Conservation (phyloP, 441 rosid species). For the Pelargonium cotyledonis region DNA sequence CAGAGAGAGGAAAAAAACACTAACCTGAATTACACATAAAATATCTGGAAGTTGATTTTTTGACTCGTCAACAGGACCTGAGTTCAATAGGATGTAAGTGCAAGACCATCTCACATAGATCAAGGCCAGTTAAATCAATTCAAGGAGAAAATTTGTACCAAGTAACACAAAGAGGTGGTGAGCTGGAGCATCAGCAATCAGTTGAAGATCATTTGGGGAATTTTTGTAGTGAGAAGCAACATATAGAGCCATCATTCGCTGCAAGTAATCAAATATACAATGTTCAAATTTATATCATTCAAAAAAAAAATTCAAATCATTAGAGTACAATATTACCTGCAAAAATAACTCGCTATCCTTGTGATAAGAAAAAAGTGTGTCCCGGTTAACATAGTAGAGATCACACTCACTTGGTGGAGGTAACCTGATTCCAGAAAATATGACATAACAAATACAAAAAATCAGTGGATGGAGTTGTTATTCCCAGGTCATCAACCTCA, state of each 20-base stretch:
- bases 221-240: constrained; percentile 98
- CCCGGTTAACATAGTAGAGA: constrained; percentile 89
- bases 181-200: constrained; percentile 99
- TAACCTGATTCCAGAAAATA: constrained; percentile 38
- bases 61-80: constrained; percentile 97
- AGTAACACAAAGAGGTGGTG: constrained; percentile 93
- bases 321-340: constrained; percentile 47
- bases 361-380: constrained; percentile 91
- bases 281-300: constrained; percentile 12
- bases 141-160: constrained; percentile 40
- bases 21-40: constrained; percentile 86
- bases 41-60: constrained; percentile 92
- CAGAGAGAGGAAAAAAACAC: neutral
- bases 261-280: constrained; percentile 29
- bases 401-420: constrained; percentile 86
- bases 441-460: constrained; percentile 14
- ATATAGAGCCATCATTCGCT: constrained; percentile 98
- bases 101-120: constrained; percentile 13
- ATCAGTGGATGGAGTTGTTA: constrained; percentile 10
- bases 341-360: constrained; percentile 91
- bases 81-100: constrained; percentile 17
- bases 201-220: constrained; percentile 96
- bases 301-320: constrained; percentile 8
- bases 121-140: constrained; percentile 14
- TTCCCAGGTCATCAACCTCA: neutral